Evolutionary conservation across 768 basidiomycete genomes (phyloP), one percentile per base, ranked within the genome.

Genomic region (Galerina marginata): DNA sequence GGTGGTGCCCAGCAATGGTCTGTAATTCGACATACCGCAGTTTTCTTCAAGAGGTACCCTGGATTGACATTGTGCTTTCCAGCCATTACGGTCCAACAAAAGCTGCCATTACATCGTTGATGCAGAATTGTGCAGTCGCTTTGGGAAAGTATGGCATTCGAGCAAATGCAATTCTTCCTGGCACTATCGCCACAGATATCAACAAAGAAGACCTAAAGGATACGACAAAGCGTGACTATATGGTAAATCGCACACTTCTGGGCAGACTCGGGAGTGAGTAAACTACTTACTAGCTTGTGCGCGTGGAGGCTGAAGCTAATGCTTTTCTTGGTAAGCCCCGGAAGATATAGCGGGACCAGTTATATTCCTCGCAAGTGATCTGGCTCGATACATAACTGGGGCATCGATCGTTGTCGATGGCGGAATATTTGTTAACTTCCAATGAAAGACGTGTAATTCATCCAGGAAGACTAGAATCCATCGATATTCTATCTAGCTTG

Each of bases 41-140:
- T 5, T 44, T 36, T 37, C 43, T 20, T 20, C 20, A 20, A 20
- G 20, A 20, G 20, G 20, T 26, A 26, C 11, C n/a, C 14, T 12
- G 14, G 12, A 37, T 15, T 23, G 29, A 38, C 47, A 43, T 42
- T 26, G 59, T 50, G 44, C 29, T 43, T 29, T 54, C 1, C 60
- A 86, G 85, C 53, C 90, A 91, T 68, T 93, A 92, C 66, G 90
- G 88, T 2, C 90, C 90, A 4, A 92, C 91, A 4, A 91, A 93
- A 69, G 91, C 91, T 2, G 90, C 88, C 1, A 85, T 92, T 53
- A 81, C 89, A 45, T 88, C 86, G 29, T 73, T 93, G 63, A 93
- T 92, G 90, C 89, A 92, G 72, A 88, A 86, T 61, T 89, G 87
- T 65, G 89, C 91, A 4, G 85, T 91, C 44, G 90, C 91, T 3